Base-by-base conservation (phyloP, 2,329 filamentous ascomycete genomes). In the Aureobasidium melanogenum region DNA sequence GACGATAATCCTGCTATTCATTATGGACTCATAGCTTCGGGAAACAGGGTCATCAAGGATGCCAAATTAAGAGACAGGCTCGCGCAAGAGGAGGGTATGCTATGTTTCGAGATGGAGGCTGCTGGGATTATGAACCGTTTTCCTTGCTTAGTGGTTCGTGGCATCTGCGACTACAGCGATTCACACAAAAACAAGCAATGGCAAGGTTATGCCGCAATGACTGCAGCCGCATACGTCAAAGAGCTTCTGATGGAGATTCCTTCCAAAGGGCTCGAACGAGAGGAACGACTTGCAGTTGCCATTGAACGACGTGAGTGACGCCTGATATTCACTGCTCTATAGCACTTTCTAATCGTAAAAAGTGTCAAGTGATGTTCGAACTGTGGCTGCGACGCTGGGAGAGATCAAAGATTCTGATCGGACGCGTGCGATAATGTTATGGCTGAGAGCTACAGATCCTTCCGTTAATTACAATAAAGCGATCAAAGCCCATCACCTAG, bases 11-110 rank as follows among this genome's bases (percentile, higher is more conserved):
- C 71, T 34, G 62, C 12, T 0, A 61, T 78, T 0, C 72, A 76
- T 50, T 66, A 78, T 32, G 76, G 77, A 0, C 57, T 63, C 0
- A 69, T 79, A 2, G 76, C 69, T 4, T 77, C 74, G 0, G 74
- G 71, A 15, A 71, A 79, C 52, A 69, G 30, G 7, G 17, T 64
- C 5, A 51, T 64, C 14, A 64, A 61, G 30, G 60, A 64, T 48
- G 63, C 47, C 9, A 28, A 0, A 9, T 38, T 24, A 2, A 50
- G 63, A 30, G 60, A 64, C 34, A 32, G n/a, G 15, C 26, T 62
- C 4, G 43, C 52, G 5, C 61, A 48, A 64, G 62, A 55, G 63
- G 51, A 41, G 48, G 56, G 38, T 26, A 30, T 63, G 8, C 7
- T 63, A 2, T 65, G 64, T 32, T 59, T 64, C 26, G 64, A 64